Conservation (phyloP, 768 basidiomycete genomes). For the Xerocomellus amylosporus region DNA sequence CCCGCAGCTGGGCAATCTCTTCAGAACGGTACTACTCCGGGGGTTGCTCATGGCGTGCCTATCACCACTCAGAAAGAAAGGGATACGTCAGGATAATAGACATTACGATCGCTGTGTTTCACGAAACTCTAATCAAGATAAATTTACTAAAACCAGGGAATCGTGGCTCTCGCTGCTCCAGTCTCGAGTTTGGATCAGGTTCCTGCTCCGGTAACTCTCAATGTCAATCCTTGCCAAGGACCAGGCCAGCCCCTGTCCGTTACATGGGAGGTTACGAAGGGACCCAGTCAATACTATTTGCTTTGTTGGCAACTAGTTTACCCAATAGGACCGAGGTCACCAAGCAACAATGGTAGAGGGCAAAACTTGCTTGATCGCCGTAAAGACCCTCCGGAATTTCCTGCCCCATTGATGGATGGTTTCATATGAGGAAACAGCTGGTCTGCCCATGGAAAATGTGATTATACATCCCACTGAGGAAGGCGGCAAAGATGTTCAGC, state of each 20-base stretch:
- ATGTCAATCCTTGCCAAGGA: neutral
- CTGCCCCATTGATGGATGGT: neutral
- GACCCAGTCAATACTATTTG: neutral
- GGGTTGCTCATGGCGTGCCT: neutral
- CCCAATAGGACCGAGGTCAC: neutral
- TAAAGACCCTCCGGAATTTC: neutral
- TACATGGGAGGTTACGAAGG: neutral
- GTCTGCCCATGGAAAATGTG: neutral
- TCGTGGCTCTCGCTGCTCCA: neutral
- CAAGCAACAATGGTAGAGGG: neutral
- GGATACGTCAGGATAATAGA: slow-evolving; percentile 25
- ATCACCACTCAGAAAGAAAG: slow-evolving; percentile 18
- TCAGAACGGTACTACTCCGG: slow-evolving; percentile 16
- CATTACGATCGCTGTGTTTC: slow-evolving; percentile 6
- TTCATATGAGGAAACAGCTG: neutral
- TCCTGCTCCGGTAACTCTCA: neutral
- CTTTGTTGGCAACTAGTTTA: neutral
- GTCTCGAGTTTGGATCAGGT: neutral
- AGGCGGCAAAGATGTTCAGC: too few species aligned
- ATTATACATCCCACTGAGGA: too few species aligned
- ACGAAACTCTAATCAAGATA: slow-evolving; percentile 9
- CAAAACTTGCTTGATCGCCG: neutral
- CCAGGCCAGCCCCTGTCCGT: neutral
- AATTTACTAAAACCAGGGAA: neutral
- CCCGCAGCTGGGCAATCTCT: slow-evolving; percentile 12